Evolutionary conservation across 2,329 filamentous ascomycete genomes (phyloP).

Genomic region (Penicillium fuscoglaucum): DNA sequence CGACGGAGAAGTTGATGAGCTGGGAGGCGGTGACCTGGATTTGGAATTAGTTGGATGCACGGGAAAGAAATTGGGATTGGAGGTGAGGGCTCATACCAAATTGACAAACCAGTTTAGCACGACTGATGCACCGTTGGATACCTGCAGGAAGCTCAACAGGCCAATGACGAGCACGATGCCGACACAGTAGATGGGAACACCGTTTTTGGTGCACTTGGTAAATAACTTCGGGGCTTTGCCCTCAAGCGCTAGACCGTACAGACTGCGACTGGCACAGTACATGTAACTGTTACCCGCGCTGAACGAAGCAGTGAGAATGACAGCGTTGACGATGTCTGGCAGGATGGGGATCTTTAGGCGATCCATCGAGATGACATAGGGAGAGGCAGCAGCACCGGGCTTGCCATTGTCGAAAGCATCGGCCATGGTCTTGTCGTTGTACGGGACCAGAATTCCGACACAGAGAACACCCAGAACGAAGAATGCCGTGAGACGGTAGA

Average conservation of each 20-base stretch:
- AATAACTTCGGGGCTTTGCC: conserved; percentile 69
- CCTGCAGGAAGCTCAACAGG: conserved; percentile 71
- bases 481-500: conserved; percentile 73
- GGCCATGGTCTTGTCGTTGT: conserved; percentile 62
- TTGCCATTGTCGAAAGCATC: conserved; percentile 59
- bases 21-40: conserved; percentile 66
- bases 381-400: conserved; percentile 69
- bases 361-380: conserved; percentile 69
- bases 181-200: conserved; percentile 76
- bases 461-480: conserved; percentile 73
- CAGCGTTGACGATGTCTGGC: conserved; percentile 71
- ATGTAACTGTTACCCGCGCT: conserved; percentile 69
- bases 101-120: conserved; percentile 74
- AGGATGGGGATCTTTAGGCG: conserved; percentile 62
- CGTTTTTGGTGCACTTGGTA: conserved; percentile 60
- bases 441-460: conserved; percentile 71
- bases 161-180: conserved; percentile 64
- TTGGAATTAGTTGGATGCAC: background rate
- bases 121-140: conserved; percentile 64
- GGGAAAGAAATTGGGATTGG: background rate
- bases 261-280: conserved; percentile 67
- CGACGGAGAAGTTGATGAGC: conserved; percentile 70
- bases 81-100: conserved; percentile 43
- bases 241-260: conserved; percentile 69
- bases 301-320: conserved; percentile 67